A percentile compares a stretch with the other conserved stretches of the same genome.
phyloP scores from a whole-genome alignment of 441 rosid species.

The Cnidoscolus chayamansa region DNA sequence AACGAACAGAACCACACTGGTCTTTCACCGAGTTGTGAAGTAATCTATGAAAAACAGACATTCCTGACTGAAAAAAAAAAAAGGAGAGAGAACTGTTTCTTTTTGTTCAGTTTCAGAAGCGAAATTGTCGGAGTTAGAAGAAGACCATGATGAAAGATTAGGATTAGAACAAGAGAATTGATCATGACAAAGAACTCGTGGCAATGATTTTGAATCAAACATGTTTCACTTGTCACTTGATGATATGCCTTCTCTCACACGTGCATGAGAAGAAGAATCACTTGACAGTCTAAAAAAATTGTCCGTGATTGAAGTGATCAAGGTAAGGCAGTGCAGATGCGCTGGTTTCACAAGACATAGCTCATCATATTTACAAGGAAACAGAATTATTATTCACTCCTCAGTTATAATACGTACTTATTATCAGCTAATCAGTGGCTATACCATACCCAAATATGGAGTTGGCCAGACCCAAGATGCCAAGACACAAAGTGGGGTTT shows the following conservation, averaged over 20 bases:
- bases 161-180: background rate
- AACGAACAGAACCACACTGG: background rate
- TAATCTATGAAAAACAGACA: background rate
- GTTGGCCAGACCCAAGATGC: background rate
- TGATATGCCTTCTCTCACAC: constrained; percentile 21
- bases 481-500: constrained; percentile 28
- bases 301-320: constrained; percentile 40
- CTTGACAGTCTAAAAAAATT: constrained; percentile 5
- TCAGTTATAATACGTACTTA: constrained; percentile 17
- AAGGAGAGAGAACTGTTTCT: background rate
- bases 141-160: constrained; percentile 4
- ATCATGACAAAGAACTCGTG: background rate
- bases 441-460: background rate
- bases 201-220: constrained; percentile 17
- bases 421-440: constrained; percentile 12
- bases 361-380: constrained; percentile 34
- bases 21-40: background rate
- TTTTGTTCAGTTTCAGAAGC: background rate
- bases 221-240: constrained; percentile 11
- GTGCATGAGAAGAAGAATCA: constrained; percentile 28
- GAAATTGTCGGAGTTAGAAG: constrained; percentile 11
- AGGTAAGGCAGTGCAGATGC: background rate
- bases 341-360: constrained; percentile 21
- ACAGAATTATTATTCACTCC: constrained; percentile 32
- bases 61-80: background rate